Evolutionary conservation across 345 rosid species (phyloP).

Genomic region (Jatropha curcas): DNA sequence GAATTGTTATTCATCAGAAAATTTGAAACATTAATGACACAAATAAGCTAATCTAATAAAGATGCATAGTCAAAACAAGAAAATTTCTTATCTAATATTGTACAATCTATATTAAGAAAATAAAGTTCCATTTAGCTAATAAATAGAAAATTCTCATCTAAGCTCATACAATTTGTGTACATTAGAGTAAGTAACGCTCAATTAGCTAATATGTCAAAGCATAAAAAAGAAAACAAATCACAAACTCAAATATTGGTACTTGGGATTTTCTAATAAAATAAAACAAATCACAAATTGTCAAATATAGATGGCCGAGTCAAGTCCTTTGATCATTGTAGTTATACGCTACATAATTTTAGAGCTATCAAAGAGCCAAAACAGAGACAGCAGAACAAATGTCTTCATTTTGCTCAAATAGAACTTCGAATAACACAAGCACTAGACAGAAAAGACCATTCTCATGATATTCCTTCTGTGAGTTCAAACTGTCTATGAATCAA

Average conservation of each 20-base stretch:
- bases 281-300: slow-evolving; percentile 7
- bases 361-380: no score
- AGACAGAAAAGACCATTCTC: neutral
- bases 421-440: no score
- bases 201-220: neutral
- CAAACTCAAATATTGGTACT: neutral
- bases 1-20: neutral
- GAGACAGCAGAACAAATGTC: no score
- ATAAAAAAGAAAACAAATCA: neutral
- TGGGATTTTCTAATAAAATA: neutral
- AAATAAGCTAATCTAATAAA: neutral
- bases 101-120: no score
- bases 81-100: no score
- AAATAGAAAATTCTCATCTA: neutral
- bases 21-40: neutral
- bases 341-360: no score
- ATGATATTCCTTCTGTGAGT: no score
- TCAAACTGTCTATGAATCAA: neutral
- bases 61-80: no score
- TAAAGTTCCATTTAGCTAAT: no score
- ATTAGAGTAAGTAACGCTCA: neutral
- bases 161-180: neutral
- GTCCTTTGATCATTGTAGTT: neutral
- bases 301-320: neutral
- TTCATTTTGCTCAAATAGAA: no score